Evolutionary conservation across 2,329 filamentous ascomycete species (phyloP).

Genomic region (Gaeumannomyces tritici): DNA sequence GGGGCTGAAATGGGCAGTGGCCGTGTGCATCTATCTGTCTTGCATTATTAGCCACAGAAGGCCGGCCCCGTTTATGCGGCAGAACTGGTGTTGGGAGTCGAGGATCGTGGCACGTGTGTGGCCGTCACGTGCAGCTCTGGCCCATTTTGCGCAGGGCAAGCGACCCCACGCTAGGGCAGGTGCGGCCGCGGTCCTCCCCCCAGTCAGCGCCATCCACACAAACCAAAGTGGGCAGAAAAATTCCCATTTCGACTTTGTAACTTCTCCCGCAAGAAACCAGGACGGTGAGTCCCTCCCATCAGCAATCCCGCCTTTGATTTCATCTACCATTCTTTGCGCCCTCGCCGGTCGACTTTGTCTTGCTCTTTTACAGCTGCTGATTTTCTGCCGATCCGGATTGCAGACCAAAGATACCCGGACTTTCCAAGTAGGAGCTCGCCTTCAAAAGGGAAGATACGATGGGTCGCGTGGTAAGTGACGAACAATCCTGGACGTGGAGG

Average conservation of each 20-base stretch:
- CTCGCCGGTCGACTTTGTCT: background rate
- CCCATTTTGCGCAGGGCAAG: background rate
- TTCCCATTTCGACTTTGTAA: background rate
- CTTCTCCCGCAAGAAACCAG: background rate
- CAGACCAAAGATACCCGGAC: constrained; percentile 2
- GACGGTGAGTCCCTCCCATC: background rate
- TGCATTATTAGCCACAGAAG: background rate
- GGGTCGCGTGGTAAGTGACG: constrained; percentile 39
- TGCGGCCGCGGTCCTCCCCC: background rate
- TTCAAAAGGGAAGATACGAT: constrained; percentile 28
- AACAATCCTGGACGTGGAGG: background rate
- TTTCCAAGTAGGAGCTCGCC: constrained; percentile 4
- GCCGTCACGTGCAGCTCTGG: background rate
- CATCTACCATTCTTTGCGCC: background rate
- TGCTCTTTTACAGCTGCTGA: background rate
- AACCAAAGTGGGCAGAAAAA: constrained; percentile 1
- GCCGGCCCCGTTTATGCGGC: too few species aligned
- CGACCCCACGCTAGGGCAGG: constrained; percentile 1
- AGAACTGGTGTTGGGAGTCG: too few species aligned
- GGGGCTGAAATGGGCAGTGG: background rate
- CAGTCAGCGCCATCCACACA: background rate
- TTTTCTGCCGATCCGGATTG: background rate
- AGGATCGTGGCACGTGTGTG: background rate
- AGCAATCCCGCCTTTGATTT: background rate
- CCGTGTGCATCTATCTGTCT: too few species aligned